Base-by-base conservation (phyloP, 345 rosid species). In the Gossypium stocksii region DNA sequence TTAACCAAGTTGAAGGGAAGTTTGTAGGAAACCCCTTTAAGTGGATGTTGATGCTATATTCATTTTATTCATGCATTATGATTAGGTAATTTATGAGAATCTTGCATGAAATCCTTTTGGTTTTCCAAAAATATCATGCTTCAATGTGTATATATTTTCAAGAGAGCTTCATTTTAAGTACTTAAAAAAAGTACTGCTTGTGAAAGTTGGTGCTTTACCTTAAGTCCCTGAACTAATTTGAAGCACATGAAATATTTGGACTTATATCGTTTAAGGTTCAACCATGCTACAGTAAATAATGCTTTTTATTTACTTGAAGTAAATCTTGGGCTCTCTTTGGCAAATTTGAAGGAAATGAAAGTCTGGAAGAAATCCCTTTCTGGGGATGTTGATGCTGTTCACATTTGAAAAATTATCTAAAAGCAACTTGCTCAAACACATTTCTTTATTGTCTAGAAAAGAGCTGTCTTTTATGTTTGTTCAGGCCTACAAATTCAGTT, bases 61-160 rank as follows among this genome's bases (percentile, higher is more conserved):
- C 44, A 8, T 34, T 5, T 45, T 76, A 9, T 43, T 20, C 54
- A 45, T 56, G 38, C 43, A 14, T 29, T 51, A 16, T 64, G 52
- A 23, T 44, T 57, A 74, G 52, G 19, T n/a, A 54, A 29, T 60
- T 49, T 17, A 66, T 34, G 45, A 38, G 61, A 73, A 76, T 20
- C 41, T 53, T 44, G 14, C 25, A 57, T 57, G 61, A 57, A 57
- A 57, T 20, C 29, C 60, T 22, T 57, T 4, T 57, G 27, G 5
- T 57, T 57, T 57, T 57, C 61, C 27, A 57, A 41, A 34, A 44
- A 2, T 23, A 2, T 43, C 41, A 72, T 58, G n/a, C 17, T 38
- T 38, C 20, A 2, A 7, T 14, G 54, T 22, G 14, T 46, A 14
- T 34, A 7, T 67, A 46, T 17, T 46, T 13, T 67, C 41, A 46